These are phyloP conservation scores for Umbelopsis vinacea DNA, from an alignment of 192 early-diverging fungal species.

Conservation along the genomic window DNA sequence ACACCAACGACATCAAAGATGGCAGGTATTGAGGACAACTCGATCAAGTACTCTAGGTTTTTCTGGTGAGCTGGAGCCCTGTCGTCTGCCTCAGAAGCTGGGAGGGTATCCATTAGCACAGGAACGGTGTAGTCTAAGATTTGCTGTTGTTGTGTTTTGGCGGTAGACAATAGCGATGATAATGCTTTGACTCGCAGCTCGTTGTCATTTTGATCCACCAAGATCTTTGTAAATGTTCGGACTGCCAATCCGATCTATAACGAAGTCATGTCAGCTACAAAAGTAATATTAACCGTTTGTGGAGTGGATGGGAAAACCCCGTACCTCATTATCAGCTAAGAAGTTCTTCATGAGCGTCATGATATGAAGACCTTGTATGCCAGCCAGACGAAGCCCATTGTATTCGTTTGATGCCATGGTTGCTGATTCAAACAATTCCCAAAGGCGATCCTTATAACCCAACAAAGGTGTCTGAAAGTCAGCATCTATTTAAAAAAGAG, in stretches of 20 bases:
- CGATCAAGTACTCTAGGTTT: slow-evolving; percentile 47
- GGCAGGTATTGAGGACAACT: slow-evolving; percentile 48
- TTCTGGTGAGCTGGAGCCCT: slow-evolving; percentile 41
- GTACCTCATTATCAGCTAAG: slow-evolving; percentile 60
- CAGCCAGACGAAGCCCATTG: slow-evolving; percentile 69
- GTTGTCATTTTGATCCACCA: slow-evolving; percentile 52
- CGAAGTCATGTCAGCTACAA: not conserved
- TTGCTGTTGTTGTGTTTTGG: slow-evolving; percentile 18
- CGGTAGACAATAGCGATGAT: slow-evolving; percentile 9
- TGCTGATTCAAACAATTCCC: slow-evolving; percentile 72
- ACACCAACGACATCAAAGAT: slow-evolving; percentile 50
- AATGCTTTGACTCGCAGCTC: slow-evolving; percentile 48
- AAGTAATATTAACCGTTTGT: too few relatives aligned
- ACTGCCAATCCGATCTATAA: slow-evolving; percentile 49
- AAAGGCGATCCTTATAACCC: slow-evolving; percentile 76
- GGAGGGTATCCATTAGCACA: slow-evolving; percentile 57
- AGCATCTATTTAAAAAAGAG: slow-evolving; percentile 50
- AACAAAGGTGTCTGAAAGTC: slow-evolving; percentile 67
- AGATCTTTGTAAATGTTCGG: slow-evolving; percentile 53
- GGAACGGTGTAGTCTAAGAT: slow-evolving; percentile 60
- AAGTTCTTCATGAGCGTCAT: slow-evolving; percentile 63
- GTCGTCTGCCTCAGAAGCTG: slow-evolving; percentile 42
- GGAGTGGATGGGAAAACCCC: not conserved
- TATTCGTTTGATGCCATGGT: slow-evolving; percentile 75
- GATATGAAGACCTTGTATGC: slow-evolving; percentile 71